A percentile compares a stretch with the other conserved stretches of the same genome.
These are phyloP conservation scores for Fusarium mangiferae DNA, from an alignment of 2,329 filamentous ascomycete species.

Conservation along the genomic window DNA sequence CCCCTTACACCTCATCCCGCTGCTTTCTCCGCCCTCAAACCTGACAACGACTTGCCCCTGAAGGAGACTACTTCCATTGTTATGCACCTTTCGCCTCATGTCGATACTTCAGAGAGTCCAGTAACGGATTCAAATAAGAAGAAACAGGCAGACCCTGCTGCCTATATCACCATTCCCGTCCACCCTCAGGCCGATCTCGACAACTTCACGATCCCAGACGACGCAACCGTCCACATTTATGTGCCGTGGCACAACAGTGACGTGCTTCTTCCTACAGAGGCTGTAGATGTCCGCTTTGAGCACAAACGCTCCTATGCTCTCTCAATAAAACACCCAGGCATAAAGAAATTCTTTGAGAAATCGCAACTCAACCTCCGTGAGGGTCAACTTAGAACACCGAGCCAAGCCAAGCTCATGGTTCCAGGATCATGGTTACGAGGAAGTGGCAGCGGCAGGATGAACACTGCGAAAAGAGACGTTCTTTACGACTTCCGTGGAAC, in stretches of 20 bases:
- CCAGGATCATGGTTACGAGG: slow-evolving; percentile 15
- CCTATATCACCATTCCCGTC: slow-evolving; percentile 49
- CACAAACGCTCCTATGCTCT: slow-evolving; percentile 53
- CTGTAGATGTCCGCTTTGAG: slow-evolving; percentile 60
- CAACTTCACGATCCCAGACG: slow-evolving; percentile 43
- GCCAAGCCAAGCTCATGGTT: slow-evolving; percentile 27
- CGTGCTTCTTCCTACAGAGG: slow-evolving; percentile 57
- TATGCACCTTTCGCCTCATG: slow-evolving; percentile 57
- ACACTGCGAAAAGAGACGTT: slow-evolving; percentile 20
- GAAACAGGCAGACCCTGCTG: slow-evolving; percentile 26
- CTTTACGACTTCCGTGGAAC: slow-evolving; percentile 60
- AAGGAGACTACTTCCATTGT: slow-evolving; percentile 51
- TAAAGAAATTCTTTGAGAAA: slow-evolving; percentile 57
- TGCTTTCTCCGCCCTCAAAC: slow-evolving; percentile 52
- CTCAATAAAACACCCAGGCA: slow-evolving; percentile 46
- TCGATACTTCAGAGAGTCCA: slow-evolving; percentile 19
- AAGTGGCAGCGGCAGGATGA: not conserved
- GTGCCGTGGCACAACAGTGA: slow-evolving; percentile 49
- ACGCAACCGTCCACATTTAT: slow-evolving; percentile 49
- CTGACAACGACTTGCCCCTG: slow-evolving; percentile 43
- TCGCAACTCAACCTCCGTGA: slow-evolving; percentile 58
- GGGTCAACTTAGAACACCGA: slow-evolving; percentile 55
- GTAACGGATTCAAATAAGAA: not conserved
- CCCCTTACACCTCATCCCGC: slow-evolving; percentile 60
- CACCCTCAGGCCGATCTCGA: slow-evolving; percentile 42